Evolutionary conservation across 139 green algal species (phyloP), one percentile per base, ranked within the genome.

Genomic region (Raphidocelis subcapitata): DNA sequence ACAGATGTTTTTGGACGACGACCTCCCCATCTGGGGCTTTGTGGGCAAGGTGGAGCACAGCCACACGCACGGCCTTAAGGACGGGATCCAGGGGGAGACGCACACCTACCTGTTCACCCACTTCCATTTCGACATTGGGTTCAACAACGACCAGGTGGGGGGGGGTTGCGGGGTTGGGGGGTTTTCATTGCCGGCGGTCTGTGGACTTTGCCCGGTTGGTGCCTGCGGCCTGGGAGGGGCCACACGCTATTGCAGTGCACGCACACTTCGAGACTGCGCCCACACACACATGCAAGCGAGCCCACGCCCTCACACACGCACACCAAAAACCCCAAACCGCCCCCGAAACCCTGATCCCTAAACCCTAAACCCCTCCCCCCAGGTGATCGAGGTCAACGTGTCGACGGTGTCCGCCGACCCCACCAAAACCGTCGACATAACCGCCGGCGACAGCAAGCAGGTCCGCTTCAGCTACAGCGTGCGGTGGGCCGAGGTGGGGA

Each of bases 11-110:
- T 93, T 88, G 47, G 92, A 97, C 70, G 90, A 95, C 72, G 94
- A 97, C 73, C 86, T 99, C 57, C 96, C 96, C 1, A 91, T 99
- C 35, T 99, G 95, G 94, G 96, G 96, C 24, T 97, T 95, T 78
- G 84, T 98, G 18, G 93, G 93, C 64, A 97, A 93, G 74, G 82
- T 91, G 52, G 90, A 95, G 80, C 82, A 72, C 63, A 86, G 88
- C 62, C 77, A 85, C 32, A 36, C 85, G 46, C 74, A 75, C 23
- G n/a, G n/a, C n/a, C n/a, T n/a, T n/a, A 72, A 65, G 32, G 66
- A n/a, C 44, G 26, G 35, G 21, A 3, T 20, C 5, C 33, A 64
- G 24, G 10, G 36, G 24, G 21, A 62, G 26, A 72, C 44, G 26
- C 74, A 73, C 44, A 81, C 88, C 68, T 95, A 79, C 65, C 79